phyloP scores from a whole-genome alignment of 306 rosid species.

The Cicer yamashitae region DNA sequence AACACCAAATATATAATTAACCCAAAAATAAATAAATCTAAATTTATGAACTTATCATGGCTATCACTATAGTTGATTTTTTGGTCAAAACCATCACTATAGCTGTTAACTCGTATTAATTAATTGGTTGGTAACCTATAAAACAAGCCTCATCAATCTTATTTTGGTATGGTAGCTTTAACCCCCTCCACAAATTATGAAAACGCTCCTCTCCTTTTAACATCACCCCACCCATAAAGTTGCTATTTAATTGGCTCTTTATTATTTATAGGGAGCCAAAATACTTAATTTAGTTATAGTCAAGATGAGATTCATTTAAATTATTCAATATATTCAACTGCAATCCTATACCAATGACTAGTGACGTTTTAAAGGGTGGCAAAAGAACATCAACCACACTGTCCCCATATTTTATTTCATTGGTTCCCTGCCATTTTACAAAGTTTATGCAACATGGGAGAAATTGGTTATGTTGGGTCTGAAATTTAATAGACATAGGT shows the following conservation, averaged over 20 bases:
- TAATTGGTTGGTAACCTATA: slow-evolving; percentile 38
- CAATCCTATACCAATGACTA: not conserved
- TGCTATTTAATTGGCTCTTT: slow-evolving; percentile 17
- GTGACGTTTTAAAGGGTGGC: slow-evolving; percentile 10
- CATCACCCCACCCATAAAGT: slow-evolving; percentile 41
- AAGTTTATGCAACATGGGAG: slow-evolving; percentile 3
- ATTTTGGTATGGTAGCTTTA: slow-evolving; percentile 35
- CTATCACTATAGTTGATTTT: no score
- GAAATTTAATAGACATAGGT: slow-evolving; percentile 41
- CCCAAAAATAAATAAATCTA: no score
- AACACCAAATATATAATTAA: no score
- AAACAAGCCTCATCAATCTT: slow-evolving; percentile 42
- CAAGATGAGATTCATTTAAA: slow-evolving; percentile 31
- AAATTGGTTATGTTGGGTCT: slow-evolving; percentile 44
- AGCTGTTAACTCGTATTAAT: slow-evolving; percentile 1
- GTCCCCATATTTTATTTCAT: not conserved
- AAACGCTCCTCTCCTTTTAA: slow-evolving; percentile 1
- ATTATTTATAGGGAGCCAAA: slow-evolving; percentile 9
- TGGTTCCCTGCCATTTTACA: not conserved
- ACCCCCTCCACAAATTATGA: slow-evolving; percentile 31
- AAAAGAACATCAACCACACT: slow-evolving; percentile 28
- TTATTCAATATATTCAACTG: slow-evolving; percentile 31
- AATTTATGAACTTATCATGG: no score
- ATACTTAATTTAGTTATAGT: slow-evolving; percentile 3
- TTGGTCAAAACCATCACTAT: no score